These are phyloP conservation scores for Pythium sukuiense DNA, from an alignment of 352 stramenopile species.

Conservation along the genomic window DNA sequence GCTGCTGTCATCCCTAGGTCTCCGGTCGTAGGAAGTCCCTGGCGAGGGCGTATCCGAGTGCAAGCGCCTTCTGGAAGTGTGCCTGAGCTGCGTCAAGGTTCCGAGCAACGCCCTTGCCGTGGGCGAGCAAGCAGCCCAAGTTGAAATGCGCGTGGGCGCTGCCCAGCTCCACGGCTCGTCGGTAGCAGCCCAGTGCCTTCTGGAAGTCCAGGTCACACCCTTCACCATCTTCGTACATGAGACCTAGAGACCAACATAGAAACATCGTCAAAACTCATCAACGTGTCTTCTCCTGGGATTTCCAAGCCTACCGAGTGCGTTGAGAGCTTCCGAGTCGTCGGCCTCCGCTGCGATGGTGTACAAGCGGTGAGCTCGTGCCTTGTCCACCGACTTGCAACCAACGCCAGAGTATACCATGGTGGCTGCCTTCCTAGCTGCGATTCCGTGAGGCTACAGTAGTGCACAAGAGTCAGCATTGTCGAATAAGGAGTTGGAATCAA, in stretches of 20 bases:
- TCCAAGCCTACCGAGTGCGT: constrained; percentile 50
- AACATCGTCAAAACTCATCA: neutral
- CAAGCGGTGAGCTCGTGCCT: constrained; percentile 47
- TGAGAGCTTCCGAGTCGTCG: constrained; percentile 62
- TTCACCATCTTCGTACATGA: constrained; percentile 83
- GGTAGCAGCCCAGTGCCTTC: constrained; percentile 56
- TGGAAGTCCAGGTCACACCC: constrained; percentile 67
- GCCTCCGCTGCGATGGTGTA: constrained; percentile 55
- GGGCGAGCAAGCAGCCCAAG: constrained; percentile 58
- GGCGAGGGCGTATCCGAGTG: constrained; percentile 60
- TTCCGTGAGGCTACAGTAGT: constrained; percentile 36
- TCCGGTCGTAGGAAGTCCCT: constrained; percentile 46
- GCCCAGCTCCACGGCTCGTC: constrained; percentile 40
- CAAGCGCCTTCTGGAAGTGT: constrained; percentile 58
- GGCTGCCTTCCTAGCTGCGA: constrained; percentile 56
- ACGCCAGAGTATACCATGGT: constrained; percentile 66
- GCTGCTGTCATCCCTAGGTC: neutral
- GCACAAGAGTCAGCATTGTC: neutral
- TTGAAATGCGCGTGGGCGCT: constrained; percentile 79
- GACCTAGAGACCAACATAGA: constrained; percentile 24
- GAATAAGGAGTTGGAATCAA: neutral
- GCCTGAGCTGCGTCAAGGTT: constrained; percentile 56
- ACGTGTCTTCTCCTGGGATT: neutral
- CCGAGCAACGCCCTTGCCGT: constrained; percentile 62
- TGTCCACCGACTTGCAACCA: constrained; percentile 43